Evolutionary conservation across 1,284 basidiomycete genomes (phyloP).

Genomic region (Rhodotorula sp.): DNA sequence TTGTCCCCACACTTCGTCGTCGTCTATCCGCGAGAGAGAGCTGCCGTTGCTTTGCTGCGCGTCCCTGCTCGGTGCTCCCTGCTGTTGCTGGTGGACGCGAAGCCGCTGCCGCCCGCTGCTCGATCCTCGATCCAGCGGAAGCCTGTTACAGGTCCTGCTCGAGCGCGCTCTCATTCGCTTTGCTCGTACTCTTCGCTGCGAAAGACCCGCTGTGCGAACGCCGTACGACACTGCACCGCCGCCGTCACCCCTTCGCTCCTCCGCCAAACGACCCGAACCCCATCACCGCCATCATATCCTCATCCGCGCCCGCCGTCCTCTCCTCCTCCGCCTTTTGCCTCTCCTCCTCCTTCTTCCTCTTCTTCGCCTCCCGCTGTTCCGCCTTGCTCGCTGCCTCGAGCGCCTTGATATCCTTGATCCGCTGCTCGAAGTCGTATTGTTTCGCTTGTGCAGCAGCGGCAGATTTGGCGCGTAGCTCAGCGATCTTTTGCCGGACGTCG

Average conservation of each 20-base stretch:
- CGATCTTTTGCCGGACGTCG: constrained; percentile 87
- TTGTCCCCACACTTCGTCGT: too few species aligned
- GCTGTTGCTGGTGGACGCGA: too few species aligned
- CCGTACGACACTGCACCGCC: background rate
- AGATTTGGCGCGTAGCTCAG: constrained; percentile 78
- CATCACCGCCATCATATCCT: constrained; percentile 79
- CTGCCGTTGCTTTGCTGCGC: too few species aligned
- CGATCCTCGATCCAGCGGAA: background rate
- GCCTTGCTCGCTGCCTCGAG: constrained; percentile 61
- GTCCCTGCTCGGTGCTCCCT: too few species aligned
- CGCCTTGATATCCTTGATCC: constrained; percentile 76
- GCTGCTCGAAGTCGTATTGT: constrained; percentile 86
- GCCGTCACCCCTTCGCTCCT: constrained; percentile 59
- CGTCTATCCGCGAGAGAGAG: too few species aligned
- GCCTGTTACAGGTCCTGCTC: too few species aligned
- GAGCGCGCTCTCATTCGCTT: too few species aligned
- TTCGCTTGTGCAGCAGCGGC: constrained; percentile 75
- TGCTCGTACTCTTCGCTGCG: background rate
- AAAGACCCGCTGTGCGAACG: background rate
- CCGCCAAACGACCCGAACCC: constrained; percentile 84
- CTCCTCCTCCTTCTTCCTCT: constrained; percentile 67
- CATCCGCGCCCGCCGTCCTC: constrained; percentile 41
- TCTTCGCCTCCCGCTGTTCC: constrained; percentile 67
- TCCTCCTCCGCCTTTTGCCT: constrained; percentile 55
- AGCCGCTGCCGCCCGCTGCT: background rate